Base-by-base conservation (phyloP, 2,329 filamentous ascomycete species). In the Corynespora cassiicola region DNA sequence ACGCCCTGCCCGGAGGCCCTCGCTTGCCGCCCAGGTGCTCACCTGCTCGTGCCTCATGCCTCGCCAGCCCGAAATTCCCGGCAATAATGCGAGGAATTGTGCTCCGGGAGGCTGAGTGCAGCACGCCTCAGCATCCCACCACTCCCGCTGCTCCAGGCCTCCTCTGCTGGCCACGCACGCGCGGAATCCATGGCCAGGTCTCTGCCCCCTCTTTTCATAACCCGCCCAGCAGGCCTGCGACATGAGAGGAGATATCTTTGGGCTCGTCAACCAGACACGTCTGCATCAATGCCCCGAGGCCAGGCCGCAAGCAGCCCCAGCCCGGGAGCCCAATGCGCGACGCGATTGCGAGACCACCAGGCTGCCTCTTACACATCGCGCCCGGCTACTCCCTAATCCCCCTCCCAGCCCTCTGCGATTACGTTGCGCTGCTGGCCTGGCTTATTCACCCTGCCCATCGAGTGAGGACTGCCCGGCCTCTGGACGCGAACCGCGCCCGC, bases 371-470 rank as follows among this genome's bases (percentile, higher is more conserved):
- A 34, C 31, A 29, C 16, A 15, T 31, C 20, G 12, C 20, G 17
- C 7, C 31, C n/a, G 23, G 11, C 35, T n/a, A n/a, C n/a, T n/a
- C n/a, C n/a, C n/a, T n/a, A n/a, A n/a, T n/a, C n/a, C n/a, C n/a
- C n/a, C n/a, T 42, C 37, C 46, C 29, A 47, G 46, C 48, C 48
- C 25, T 44, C 21, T 36, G 24, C 24, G 42, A 52, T 54, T 51
- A 55, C 47, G 45, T 45, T 37, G 42, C 24, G 33, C 31, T 38
- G 31, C 34, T 37, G 31, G 19, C 32, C 36, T 34, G 33, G 45
- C 50, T 49, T 50, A 50, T 44, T 42, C 26, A 42, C 11, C 15
- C 25, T 21, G 28, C 12, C 6, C 16, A 19, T 6, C 18, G 27
- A 16, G 21, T 21, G 7, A 12, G 8, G 17, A 29, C 24, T 21